Base-by-base conservation (phyloP, 176 grass and related monocot genomes). In the Oryza coarctata region DNA sequence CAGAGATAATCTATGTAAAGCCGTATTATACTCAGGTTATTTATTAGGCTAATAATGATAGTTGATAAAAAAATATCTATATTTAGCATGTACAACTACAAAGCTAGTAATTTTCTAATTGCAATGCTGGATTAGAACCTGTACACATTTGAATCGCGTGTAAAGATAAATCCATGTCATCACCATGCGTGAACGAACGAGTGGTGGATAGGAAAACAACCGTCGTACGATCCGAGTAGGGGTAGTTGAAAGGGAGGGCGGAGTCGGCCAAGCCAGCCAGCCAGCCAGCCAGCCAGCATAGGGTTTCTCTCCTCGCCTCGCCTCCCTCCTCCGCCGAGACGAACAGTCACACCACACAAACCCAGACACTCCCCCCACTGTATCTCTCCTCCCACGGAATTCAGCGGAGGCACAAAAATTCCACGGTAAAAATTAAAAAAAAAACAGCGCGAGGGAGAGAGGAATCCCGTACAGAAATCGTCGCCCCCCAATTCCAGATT, bases 321-420 rank as follows among this genome's bases (percentile, higher is more conserved):
- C 52, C 20, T 57, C 52, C 20, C 67, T 57, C n/a, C n/a, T 33
- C 45, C 60, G 33, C 30, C 74, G 11, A 73, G 83, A 44, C 58
- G 57, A 33, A 57, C 83, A 68, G 78, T 58, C 32, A 68, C 67
- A 83, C 84, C 67, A 86, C 73, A 90, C 74, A 82, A 70, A 82
- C 78, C 35, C 77, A 58, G 32, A 32, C 73, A 33, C 66, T 36
- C 32, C 32, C 32, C 1, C 32, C 32, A 33, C 32, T 33, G 32
- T 4, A 4, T 33, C 32, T 33, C 32, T 33, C 32, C 65, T 10
- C 66, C 45, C 83, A 83, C 73, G 68, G 65, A 83, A 86, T 82
- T 81, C 88, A 86, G 78, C 69, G 77, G 77, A 80, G 61, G 45
- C 71, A 35, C 78, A 74, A 27, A 89, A 86, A 82, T 83, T 79